A percentile compares a stretch with the other conserved stretches of the same genome.
phyloP scores from a whole-genome alignment of 2,329 filamentous ascomycete species.

The Neonectria magnoliae region DNA sequence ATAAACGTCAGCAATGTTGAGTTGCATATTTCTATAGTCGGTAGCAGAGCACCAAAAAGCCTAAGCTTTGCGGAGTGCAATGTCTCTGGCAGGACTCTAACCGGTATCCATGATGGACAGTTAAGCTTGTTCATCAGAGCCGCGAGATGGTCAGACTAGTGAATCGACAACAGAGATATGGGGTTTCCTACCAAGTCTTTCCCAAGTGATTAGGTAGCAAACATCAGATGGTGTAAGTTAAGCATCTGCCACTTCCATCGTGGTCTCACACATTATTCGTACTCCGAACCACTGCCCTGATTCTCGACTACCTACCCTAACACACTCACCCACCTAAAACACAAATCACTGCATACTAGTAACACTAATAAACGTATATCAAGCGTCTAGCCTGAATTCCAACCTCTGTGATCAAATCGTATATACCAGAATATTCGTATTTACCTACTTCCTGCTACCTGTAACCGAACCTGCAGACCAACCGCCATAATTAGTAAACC shows the following conservation, averaged over 20 bases:
- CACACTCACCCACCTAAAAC: no score
- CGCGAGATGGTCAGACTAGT: no score
- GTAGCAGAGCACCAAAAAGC: no score
- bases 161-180: no score
- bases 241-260: not conserved
- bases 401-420: no score
- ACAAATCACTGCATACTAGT: no score
- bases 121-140: no score
- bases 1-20: no score
- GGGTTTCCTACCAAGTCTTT: not conserved
- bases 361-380: no score
- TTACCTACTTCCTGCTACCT: not conserved
- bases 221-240: not conserved
- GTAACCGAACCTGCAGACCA: conserved; percentile 2
- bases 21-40: no score
- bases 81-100: not conserved
- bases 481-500: conserved; percentile 1
- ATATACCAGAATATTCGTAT: no score
- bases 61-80: not conserved
- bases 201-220: not conserved
- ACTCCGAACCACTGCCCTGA: not conserved
- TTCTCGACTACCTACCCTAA: not conserved
- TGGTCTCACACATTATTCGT: not conserved
- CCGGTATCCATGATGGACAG: not conserved
- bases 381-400: no score